These are phyloP conservation scores for Lactifluus volemus DNA, from an alignment of 768 basidiomycete genomes.

Conservation along the genomic window DNA sequence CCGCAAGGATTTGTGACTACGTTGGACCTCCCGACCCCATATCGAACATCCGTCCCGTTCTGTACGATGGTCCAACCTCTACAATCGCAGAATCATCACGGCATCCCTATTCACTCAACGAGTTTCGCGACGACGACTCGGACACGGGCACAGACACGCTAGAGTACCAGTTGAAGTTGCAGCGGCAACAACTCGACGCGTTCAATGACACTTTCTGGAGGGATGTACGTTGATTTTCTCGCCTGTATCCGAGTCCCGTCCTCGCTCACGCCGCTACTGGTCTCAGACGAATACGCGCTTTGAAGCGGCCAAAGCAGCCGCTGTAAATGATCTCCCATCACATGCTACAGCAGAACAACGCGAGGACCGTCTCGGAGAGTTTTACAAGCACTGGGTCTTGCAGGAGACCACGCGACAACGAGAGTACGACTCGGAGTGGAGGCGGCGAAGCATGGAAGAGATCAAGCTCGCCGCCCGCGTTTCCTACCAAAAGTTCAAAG, in stretches of 20 bases:
- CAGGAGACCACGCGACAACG: constrained; percentile 54
- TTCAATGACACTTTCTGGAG: constrained; percentile 77
- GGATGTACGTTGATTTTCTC: constrained; percentile 45
- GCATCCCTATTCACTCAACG: constrained; percentile 74
- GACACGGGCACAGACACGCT: constrained; percentile 24
- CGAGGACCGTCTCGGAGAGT: constrained; percentile 63
- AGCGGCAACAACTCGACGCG: constrained; percentile 61
- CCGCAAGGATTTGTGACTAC: constrained; percentile 25
- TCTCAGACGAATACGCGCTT: constrained; percentile 73
- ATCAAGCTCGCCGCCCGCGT: constrained; percentile 54
- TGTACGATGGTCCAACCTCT: constrained; percentile 52
- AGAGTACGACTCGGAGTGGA: constrained; percentile 59
- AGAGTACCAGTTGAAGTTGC: constrained; percentile 63
- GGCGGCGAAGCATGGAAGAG: constrained; percentile 47
- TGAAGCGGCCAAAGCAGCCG: constrained; percentile 53
- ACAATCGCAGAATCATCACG: constrained; percentile 17
- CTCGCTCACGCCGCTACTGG: not conserved
- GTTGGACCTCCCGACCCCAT: constrained; percentile 71
- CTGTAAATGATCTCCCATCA: constrained; percentile 47
- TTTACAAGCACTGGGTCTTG: constrained; percentile 66
- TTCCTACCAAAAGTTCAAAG: constrained; percentile 31
- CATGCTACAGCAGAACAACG: constrained; percentile 42
- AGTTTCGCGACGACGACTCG: constrained; percentile 41
- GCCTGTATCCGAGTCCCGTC: not conserved
- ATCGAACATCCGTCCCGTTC: constrained; percentile 70